Conservation (phyloP, 805 yeast genomes). For the Ogataea pignaliae region DNA sequence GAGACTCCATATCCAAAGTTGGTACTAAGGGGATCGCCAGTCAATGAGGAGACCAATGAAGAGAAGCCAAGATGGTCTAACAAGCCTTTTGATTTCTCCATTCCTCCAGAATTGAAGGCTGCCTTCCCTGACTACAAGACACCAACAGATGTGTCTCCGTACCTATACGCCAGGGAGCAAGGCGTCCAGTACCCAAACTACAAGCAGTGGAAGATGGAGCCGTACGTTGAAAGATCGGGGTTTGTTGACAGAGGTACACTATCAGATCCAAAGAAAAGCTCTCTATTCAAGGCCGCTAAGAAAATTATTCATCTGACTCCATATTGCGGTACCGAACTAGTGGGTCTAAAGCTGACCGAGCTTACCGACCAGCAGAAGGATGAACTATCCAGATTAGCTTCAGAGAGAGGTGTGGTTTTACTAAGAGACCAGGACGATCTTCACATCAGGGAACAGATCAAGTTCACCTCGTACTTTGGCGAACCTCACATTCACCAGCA, state of each 20-base stretch:
- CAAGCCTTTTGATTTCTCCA: constrained; percentile 8
- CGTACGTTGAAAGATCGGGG: constrained; percentile 8
- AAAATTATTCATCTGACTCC: constrained; percentile 38
- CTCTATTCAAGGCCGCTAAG: constrained; percentile 37
- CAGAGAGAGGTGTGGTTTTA: constrained; percentile 45
- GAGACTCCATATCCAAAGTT: neutral
- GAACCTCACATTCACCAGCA: constrained; percentile 37
- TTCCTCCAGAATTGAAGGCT: constrained; percentile 7
- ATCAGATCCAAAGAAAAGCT: constrained; percentile 29
- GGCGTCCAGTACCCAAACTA: constrained; percentile 14
- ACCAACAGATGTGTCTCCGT: constrained; percentile 12
- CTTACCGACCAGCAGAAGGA: constrained; percentile 38
- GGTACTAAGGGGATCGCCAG: neutral
- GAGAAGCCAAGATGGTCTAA: constrained; percentile 6
- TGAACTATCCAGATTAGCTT: constrained; percentile 40
- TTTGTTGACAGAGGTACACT: constrained; percentile 11
- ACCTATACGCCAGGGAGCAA: constrained; percentile 9
- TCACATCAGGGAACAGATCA: constrained; percentile 35
- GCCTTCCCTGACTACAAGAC: constrained; percentile 10
- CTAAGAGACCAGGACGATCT: constrained; percentile 39
- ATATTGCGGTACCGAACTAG: constrained; percentile 53
- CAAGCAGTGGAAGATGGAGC: constrained; percentile 13
- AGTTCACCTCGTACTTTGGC: constrained; percentile 40
- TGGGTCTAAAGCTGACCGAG: constrained; percentile 39
- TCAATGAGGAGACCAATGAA: neutral